These are phyloP conservation scores for Pichia paraexigua DNA, from an alignment of 805 yeast genomes.

Conservation along the genomic window DNA sequence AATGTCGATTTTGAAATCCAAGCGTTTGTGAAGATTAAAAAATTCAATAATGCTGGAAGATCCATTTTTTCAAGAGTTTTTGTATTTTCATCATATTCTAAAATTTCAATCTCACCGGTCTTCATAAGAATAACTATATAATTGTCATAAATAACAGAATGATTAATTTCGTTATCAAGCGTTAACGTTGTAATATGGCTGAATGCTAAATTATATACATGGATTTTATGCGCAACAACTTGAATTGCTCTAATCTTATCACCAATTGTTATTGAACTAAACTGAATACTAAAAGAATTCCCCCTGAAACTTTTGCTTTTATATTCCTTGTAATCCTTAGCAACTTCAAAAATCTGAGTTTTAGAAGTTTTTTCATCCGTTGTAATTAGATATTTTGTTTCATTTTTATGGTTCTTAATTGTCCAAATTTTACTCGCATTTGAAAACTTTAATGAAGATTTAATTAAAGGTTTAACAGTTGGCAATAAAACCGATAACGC, in stretches of 20 bases:
- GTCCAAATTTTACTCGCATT: constrained; percentile 75
- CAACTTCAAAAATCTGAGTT: constrained; percentile 61
- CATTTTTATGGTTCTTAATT: constrained; percentile 30
- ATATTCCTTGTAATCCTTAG: constrained; percentile 52
- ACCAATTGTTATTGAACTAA: constrained; percentile 37
- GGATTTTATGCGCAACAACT: constrained; percentile 58
- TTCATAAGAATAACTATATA: constrained; percentile 55
- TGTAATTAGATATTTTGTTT: constrained; percentile 55
- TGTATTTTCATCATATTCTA: constrained; percentile 29
- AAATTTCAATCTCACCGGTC: constrained; percentile 63
- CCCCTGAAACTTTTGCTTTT: constrained; percentile 56
- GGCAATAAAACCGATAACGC: constrained; percentile 58
- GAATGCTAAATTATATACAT: constrained; percentile 56
- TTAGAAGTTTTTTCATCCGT: constrained; percentile 58
- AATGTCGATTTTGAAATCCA: constrained; percentile 47
- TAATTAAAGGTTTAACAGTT: constrained; percentile 57
- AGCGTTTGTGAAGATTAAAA: constrained; percentile 56
- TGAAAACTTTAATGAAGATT: constrained; percentile 62
- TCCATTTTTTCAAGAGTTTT: constrained; percentile 23
- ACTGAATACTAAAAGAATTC: constrained; percentile 55
- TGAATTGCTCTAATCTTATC: constrained; percentile 59
- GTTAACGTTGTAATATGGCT: constrained; percentile 42
- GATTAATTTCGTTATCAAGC: constrained; percentile 53
- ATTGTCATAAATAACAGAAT: constrained; percentile 56
- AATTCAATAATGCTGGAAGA: constrained; percentile 28